Evolutionary conservation across 1,139 yeast genomes (phyloP), one percentile per base, ranked within the genome.

Genomic region (Yamadazyma kanchanaburiensis): DNA sequence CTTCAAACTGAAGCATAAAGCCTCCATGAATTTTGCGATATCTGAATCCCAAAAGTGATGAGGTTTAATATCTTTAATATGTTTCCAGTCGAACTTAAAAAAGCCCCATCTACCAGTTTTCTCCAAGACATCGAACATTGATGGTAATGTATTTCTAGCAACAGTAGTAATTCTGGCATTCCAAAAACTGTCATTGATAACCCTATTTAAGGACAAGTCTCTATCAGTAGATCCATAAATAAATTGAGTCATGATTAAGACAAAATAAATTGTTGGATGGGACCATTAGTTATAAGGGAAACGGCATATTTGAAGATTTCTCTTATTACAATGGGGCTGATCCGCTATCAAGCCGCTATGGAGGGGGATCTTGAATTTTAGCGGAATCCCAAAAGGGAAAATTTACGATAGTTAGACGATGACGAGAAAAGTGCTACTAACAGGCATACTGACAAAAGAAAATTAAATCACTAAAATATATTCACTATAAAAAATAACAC

Each of bases 11-110:
- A 34, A 40, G 34, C 51, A 45, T 2, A 43, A 44, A 15, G 47
- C 48, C 31, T 49, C 55, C 6, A 47, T 29, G 23, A 45, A 46
- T 28, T 49, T 49, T 21, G 54, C 55, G 9, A 49, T 33, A 31
- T 49, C 54, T 13, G 50, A 44, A 26, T 49, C 55, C 55, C 55
- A 48, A 30, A 50, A 50, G 10, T 40, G 34, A 31, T 50, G 53
- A n/a, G 51, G 49, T 23, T 39, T 30, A 20, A 41, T 38, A 6
- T 34, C 38, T 14, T 28, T 24, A 11, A 25, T 15, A 13, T 33
- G 30, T 12, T 39, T 39, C 42, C 48, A 47, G 12, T 44, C 39
- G 30, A 46, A 32, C 22, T 37, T 38, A 35, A 44, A 37, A 21
- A 48, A 41, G 15, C 45, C 51, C 53, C 53, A 49, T 31, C 53